phyloP scores from a whole-genome alignment of 345 rosid species.

The Murraya koenigii region DNA sequence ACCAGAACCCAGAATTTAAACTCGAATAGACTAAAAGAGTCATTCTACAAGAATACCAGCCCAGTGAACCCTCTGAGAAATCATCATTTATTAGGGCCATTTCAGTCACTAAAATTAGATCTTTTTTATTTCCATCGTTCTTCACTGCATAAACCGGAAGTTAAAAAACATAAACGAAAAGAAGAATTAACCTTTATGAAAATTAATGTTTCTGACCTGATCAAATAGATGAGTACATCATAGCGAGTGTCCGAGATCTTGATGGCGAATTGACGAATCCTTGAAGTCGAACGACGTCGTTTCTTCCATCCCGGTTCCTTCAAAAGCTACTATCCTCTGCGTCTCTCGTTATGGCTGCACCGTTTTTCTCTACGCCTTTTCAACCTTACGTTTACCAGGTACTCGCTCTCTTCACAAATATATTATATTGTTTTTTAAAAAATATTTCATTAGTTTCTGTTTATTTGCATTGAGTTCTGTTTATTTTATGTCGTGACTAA shows the following conservation, averaged over 20 bases:
- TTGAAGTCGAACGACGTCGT: background rate
- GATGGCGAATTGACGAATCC: background rate
- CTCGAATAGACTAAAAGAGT: conserved; percentile 1
- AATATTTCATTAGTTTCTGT: conserved; percentile 1
- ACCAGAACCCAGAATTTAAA: conserved; percentile 1
- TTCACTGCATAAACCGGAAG: background rate
- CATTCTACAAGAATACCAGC: background rate
- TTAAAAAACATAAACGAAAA: background rate
- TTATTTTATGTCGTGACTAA: background rate
- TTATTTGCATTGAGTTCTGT: conserved; percentile 6
- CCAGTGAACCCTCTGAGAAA: background rate
- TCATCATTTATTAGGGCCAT: background rate
- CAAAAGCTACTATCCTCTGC: conserved; percentile 7
- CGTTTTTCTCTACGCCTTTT: conserved; percentile 95
- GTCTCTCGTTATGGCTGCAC: conserved; percentile 74
- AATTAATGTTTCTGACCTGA: background rate
- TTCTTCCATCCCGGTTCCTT: background rate
- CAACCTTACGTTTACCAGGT: conserved; percentile 99
- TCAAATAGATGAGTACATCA: conserved; percentile 4
- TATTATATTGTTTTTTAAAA: background rate
- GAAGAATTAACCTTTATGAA: background rate
- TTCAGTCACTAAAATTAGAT: background rate
- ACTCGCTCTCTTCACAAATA: background rate
- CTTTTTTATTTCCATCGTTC: background rate
- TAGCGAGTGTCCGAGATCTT: background rate